Evolutionary conservation across 768 basidiomycete species (phyloP).

Genomic region (Hypholoma sublateritium): DNA sequence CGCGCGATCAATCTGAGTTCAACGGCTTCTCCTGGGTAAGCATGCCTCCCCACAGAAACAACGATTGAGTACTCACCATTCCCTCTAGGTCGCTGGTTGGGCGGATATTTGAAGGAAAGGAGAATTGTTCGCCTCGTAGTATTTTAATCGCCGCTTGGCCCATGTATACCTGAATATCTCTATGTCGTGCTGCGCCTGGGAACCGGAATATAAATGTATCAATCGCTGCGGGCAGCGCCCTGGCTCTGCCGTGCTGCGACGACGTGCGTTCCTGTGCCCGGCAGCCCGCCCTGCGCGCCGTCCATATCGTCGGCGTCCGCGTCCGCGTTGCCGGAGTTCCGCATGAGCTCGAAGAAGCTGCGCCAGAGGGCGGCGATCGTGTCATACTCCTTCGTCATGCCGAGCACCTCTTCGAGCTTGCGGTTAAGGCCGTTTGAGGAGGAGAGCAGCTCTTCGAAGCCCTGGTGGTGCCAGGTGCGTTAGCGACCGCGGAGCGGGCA

Average conservation of each 20-base stretch:
- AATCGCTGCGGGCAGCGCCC: not conserved
- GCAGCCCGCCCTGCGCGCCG: conserved; percentile 40
- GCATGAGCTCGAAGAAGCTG: conserved; percentile 78
- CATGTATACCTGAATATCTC: conserved; percentile 27
- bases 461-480: conserved; percentile 34
- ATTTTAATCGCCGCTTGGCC: conserved; percentile 22
- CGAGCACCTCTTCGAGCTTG: conserved; percentile 88
- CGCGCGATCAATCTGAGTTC: conserved; percentile 93
- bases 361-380: conserved; percentile 87
- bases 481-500: conserved; percentile 1
- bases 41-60: not conserved
- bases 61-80: conserved; percentile 5
- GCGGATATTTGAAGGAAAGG: conserved; percentile 47
- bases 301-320: conserved; percentile 29
- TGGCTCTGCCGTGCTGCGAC: not conserved
- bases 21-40: conserved; percentile 94
- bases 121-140: conserved; percentile 29
- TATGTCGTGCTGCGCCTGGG: not conserved
- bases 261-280: conserved; percentile 51
- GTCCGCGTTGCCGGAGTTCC: conserved; percentile 34
- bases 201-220: not conserved
- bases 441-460: conserved; percentile 85
- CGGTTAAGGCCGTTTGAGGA: conserved; percentile 86
- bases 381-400: conserved; percentile 91
- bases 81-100: conserved; percentile 50